A percentile compares a stretch with the other conserved stretches of the same genome.
Conservation (phyloP, 169 alveolate genomes). For the Plasmodium ovale region DNA sequence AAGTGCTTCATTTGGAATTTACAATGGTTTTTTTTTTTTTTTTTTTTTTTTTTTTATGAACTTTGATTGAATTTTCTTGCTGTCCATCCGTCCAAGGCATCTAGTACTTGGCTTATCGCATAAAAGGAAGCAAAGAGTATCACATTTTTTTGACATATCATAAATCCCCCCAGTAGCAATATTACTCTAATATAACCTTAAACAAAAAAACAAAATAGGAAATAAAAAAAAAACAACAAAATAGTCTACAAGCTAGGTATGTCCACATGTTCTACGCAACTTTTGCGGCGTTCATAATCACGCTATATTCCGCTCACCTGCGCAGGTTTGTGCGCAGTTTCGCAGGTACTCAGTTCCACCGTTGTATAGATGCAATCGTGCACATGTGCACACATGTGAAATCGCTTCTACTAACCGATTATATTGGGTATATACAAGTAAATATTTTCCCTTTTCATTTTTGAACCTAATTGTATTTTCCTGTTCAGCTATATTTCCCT, state of each 20-base stretch:
- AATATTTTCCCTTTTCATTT: constrained; percentile 31
- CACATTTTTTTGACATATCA: constrained; percentile 23
- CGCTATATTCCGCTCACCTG: background rate
- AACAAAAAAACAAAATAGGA: background rate
- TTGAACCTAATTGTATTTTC: background rate
- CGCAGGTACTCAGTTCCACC: background rate
- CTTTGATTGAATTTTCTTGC: constrained; percentile 75
- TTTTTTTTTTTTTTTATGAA: background rate
- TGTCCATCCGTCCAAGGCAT: constrained; percentile 74
- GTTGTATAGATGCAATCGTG: background rate
- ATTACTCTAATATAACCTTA: constrained; percentile 70
- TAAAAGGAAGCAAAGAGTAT: constrained; percentile 25
- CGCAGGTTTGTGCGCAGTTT: background rate
- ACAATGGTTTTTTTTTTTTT: too few relatives aligned
- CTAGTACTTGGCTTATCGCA: constrained; percentile 48
- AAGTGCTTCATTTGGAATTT: background rate
- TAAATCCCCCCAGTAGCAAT: constrained; percentile 29
- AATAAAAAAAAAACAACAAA: background rate
- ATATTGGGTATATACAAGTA: constrained; percentile 70
- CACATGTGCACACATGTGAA: background rate
- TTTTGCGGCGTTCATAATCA: background rate
- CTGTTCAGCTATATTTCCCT: too few relatives aligned
- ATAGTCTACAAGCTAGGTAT: background rate
- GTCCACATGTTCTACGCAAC: background rate
- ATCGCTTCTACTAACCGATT: constrained; percentile 45